Base-by-base conservation (phyloP, 495 filamentous ascomycete genomes). In the Annulohypoxylon nitens region DNA sequence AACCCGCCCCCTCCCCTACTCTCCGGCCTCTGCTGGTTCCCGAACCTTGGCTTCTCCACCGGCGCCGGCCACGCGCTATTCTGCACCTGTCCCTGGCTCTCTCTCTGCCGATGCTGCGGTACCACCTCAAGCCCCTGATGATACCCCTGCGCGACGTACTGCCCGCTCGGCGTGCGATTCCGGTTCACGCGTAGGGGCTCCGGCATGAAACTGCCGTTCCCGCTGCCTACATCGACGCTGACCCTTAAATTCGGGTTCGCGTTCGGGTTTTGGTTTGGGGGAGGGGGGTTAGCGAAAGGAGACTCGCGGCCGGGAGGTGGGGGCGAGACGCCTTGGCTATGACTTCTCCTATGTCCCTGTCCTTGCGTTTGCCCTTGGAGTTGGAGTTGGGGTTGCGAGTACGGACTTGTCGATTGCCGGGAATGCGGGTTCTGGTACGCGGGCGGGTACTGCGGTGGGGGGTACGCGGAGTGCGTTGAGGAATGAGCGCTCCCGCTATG, bases 151-250 rank as follows among this genome's bases (percentile, higher is more conserved):
- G 50, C 50, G 10, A 10, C 50, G 48, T 53, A 53, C 48, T 55
- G 51, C 0, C 30, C 53, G 33, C 53, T 57, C n/a, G 37, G 7
- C 26, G 48, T 37, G 36, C 66, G 61, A 1, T 2, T 34, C 33
- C 50, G 50, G 20, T 66, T 65, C 16, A 74, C 37, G 37, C 71
- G 71, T 54, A 74, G 71, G 6, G 71, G 71, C 61, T 74, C 71
- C 25, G 71, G 71, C 23, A 58, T 11, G 61, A 50, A 34, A 36
- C 26, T 50, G 23, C 37, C 51, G 9, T 51, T 64, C 1, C 43
- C 60, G 0, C 16, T 8, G 43, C 64, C 23, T 2, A 25, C 10
- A 11, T 47, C 43, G 4, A 47, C 43, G 43, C 43, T 20, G 4
- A 47, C 5, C 3, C 5, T 7, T 12, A n/a, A n/a, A 4, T n/a